phyloP scores from a whole-genome alignment of 2,329 filamentous ascomycete genomes.

The Kalmusia sp. region DNA sequence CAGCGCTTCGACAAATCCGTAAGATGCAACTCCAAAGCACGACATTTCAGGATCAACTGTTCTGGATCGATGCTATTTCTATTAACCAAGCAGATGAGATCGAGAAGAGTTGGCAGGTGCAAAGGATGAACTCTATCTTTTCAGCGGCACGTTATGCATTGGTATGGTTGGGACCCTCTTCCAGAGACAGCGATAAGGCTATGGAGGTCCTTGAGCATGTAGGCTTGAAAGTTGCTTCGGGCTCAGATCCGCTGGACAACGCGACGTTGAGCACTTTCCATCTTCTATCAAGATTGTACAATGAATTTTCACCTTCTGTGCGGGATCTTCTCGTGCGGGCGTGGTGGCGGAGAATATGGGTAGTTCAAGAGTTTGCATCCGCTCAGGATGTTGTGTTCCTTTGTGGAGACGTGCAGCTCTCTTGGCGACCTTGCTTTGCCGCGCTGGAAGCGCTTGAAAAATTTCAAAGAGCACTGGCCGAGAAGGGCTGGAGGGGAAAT shows the following conservation, averaged over 20 bases:
- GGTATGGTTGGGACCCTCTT: conserved; percentile 3
- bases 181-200: conserved; percentile 1
- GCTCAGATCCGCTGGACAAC: conserved; percentile 6
- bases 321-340: neutral
- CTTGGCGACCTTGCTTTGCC: neutral
- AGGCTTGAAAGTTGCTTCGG: conserved; percentile 1
- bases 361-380: conserved; percentile 7
- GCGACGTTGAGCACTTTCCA: conserved; percentile 4
- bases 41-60: neutral
- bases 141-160: conserved; percentile 4
- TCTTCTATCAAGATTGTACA: conserved; percentile 1
- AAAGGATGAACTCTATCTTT: conserved; percentile 13
- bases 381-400: conserved; percentile 2
- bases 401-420: conserved; percentile 5
- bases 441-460: conserved; percentile 6
- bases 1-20: conserved; percentile 8
- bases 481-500: conserved; percentile 7
- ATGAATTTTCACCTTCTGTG: conserved; percentile 7
- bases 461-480: conserved; percentile 2
- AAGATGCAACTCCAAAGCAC: conserved; percentile 1
- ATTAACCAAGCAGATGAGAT: conserved; percentile 10
- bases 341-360: conserved; percentile 9
- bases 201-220: conserved; percentile 10
- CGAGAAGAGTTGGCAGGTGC: conserved; percentile 14
- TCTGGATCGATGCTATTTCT: conserved; percentile 17